phyloP scores from a whole-genome alignment of 2,329 filamentous ascomycete species.

The Cadophora luteo-olivacea region DNA sequence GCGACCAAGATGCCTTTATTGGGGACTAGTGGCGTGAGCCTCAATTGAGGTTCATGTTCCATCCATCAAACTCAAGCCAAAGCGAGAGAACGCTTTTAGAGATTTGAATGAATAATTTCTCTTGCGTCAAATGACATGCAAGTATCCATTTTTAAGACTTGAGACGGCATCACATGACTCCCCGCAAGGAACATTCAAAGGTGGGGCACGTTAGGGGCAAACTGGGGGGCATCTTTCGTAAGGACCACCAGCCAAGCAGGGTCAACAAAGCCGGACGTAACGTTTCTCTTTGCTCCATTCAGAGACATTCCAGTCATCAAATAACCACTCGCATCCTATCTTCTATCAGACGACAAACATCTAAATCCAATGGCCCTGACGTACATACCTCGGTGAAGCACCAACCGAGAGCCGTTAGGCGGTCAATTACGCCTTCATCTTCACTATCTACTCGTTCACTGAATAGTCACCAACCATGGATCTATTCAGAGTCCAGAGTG shows the following conservation, averaged over 20 bases:
- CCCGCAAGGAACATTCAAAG: background rate
- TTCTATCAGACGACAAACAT: background rate
- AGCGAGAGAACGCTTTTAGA: too few relatives aligned
- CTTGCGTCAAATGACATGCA: too few relatives aligned
- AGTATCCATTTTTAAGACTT: too few relatives aligned
- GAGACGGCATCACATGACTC: conserved; percentile 7
- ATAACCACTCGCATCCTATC: background rate
- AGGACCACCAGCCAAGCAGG: background rate
- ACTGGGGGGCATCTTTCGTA: background rate
- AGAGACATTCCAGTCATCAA: background rate
- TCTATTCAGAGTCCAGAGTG: conserved; percentile 18
- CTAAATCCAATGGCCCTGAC: background rate
- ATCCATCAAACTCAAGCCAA: too few relatives aligned
- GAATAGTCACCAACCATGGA: background rate
- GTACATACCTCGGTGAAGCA: conserved; percentile 14
- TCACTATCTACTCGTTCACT: background rate
- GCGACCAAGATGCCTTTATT: too few relatives aligned
- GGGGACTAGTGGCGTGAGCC: too few relatives aligned
- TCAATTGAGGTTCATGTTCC: too few relatives aligned
- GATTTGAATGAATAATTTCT: too few relatives aligned
- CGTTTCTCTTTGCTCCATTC: background rate
- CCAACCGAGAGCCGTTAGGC: conserved; percentile 2
- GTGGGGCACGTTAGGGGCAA: conserved; percentile 6
- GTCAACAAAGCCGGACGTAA: background rate
- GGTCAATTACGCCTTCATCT: background rate